phyloP scores from a whole-genome alignment of 164 flowering plant species.

The Saururus chinensis region DNA sequence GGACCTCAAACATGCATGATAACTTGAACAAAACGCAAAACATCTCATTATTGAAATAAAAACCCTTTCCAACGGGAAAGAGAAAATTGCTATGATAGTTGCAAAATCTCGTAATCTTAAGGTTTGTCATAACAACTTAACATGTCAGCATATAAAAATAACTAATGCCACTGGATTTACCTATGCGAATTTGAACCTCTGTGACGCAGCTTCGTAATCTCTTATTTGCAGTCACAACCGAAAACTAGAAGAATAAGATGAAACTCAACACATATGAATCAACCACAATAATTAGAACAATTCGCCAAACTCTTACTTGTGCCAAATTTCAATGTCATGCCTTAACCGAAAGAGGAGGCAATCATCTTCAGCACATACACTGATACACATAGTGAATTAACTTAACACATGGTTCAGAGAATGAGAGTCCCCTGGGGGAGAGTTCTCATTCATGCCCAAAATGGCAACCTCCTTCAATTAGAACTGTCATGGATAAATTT shows the following conservation, averaged over 20 bases:
- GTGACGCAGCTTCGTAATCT: slow-evolving; percentile 23
- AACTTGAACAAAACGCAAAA: too few relatives aligned
- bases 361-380: slow-evolving; percentile 40
- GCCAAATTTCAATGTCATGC: slow-evolving; percentile 16
- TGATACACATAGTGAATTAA: slow-evolving; percentile 53
- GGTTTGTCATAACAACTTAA: too few relatives aligned
- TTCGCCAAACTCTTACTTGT: too few relatives aligned
- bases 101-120: too few relatives aligned
- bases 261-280: neutral
- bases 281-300: neutral
- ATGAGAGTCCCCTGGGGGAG: slow-evolving; percentile 6
- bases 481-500: too few relatives aligned
- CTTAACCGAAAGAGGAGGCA: slow-evolving; percentile 56
- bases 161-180: too few relatives aligned
- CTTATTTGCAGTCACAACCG: slow-evolving; percentile 27
- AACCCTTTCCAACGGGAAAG: too few relatives aligned
- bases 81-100: too few relatives aligned
- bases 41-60: too few relatives aligned
- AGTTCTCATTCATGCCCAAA: slow-evolving; percentile 53
- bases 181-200: slow-evolving; percentile 14
- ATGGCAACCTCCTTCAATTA: slow-evolving; percentile 73
- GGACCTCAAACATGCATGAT: too few relatives aligned
- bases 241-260: neutral
- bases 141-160: too few relatives aligned
- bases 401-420: slow-evolving; percentile 27